Base-by-base conservation (phyloP, 2,329 filamentous ascomycete species). In the Fusarium protoensiforme region DNA sequence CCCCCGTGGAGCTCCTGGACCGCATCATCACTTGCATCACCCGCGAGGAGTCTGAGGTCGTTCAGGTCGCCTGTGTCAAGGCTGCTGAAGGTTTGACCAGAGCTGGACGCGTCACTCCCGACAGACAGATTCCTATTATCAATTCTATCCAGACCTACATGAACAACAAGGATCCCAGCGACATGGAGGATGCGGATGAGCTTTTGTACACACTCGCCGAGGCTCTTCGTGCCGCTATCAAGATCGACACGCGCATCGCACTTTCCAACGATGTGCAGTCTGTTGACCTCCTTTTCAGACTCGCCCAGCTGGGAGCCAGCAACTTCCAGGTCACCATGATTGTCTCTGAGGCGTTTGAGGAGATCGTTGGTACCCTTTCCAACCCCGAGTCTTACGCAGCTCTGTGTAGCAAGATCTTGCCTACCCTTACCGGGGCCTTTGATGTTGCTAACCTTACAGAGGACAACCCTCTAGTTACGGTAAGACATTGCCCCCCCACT, bases 281-380 rank as follows among this genome's bases (percentile, higher is more conserved):
- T 24, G 86, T 98, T 7, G 93, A 96, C 76, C 86, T 95, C 16
- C 89, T 99, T 10, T 98, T 99, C 84, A 90, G 93, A 61, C 90
- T 98, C 68, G 96, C 95, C 24, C 96, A 94, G 81, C 92, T 95
- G 79, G 95, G 95, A 31, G 94, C 96, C 0, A 91, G 89, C 69
- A 98, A 97, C 83, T 97, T 97, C 85, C 95, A 98, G 81, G 90
- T 98, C 54, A 94, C 92, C 1, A 92, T 95, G 85, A 86, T 98
- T 60, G 93, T 98, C 27, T 93, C 91, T 38, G 96, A 99, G 82
- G 92, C 94, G 0, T 97, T 99, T 78, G 96, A 98, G 81, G 94
- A 96, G 48, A 92, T 98, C 65, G 93, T 95, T 7, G 86, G 88
- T 59, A 88, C 86, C 1, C 89, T 97, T 67, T 85, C 92, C 3